These are phyloP conservation scores for Skeletonema grethae DNA, from an alignment of 108 stramenopile species.

Conservation along the genomic window DNA sequence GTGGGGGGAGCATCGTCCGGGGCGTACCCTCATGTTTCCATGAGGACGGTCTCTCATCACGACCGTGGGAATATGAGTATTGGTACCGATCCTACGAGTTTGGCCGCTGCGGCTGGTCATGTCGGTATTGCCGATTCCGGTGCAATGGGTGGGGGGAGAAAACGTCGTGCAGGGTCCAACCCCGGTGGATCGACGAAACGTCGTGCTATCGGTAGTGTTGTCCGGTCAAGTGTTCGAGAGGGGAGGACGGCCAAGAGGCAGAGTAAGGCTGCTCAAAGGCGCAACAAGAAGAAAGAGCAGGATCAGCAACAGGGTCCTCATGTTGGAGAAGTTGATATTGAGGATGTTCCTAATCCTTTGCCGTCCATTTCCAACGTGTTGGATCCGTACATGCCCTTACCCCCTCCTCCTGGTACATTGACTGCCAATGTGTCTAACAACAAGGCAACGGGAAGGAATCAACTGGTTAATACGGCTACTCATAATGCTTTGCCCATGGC, in stretches of 20 bases:
- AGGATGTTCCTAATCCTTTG: constrained; percentile 47
- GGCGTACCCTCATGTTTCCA: neutral
- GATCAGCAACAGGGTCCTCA: neutral
- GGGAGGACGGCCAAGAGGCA: constrained; percentile 56
- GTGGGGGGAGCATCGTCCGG: neutral
- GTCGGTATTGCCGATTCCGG: neutral
- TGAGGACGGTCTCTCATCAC: constrained; percentile 7
- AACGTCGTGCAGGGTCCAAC: neutral
- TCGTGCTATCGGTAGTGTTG: constrained; percentile 78
- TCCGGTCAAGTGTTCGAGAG: constrained; percentile 65
- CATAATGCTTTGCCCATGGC: constrained; percentile 64
- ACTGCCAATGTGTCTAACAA: neutral
- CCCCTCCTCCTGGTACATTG: constrained; percentile 6
- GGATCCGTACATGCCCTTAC: constrained; percentile 60
- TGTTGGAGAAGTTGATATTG: constrained; percentile 1
- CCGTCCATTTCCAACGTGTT: constrained; percentile 68
- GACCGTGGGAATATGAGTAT: constrained; percentile 12
- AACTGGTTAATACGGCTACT: constrained; percentile 48
- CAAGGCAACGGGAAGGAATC: constrained; percentile 24
- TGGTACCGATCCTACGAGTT: constrained; percentile 17
- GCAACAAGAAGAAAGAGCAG: constrained; percentile 14
- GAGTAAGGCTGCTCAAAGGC: constrained; percentile 50
- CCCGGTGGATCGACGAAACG: constrained; percentile 69
- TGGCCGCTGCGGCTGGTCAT: constrained; percentile 19
- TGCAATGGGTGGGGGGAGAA: constrained; percentile 1